Evolutionary conservation across 1,139 yeast genomes (phyloP), one percentile per base, ranked within the genome.

Genomic region (Hanseniaspora gamundiae): DNA sequence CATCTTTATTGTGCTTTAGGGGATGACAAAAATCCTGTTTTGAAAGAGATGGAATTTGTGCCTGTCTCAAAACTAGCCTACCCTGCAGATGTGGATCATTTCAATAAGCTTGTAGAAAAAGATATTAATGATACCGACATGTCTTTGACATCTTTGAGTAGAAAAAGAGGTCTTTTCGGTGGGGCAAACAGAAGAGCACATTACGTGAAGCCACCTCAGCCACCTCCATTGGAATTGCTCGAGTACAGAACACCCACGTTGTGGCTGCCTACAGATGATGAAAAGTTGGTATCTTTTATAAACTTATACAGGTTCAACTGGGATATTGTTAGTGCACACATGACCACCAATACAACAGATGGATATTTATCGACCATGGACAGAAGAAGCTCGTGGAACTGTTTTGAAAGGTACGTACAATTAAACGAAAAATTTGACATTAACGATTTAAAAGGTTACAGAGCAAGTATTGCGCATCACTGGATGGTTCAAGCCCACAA

Each of bases 321-420:
- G 98, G 91, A 81, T 48, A 73, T 88, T 42, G 85, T 91, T 14
- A 77, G 96, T 1, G 84, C 88, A 19, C 85, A 82, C 58, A 68
- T 91, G 71, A 69, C 81, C 1, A 72, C 78, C 2, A 69, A 70
- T 44, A 76, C 87, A 1, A 75, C 84, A 0, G 69, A 71, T 56
- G 76, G 80, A 14, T 85, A 85, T 59, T 76, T 79, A 38, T 83
- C 97, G 0, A 87, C 84, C 52, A 85, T 87, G 47, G 97, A 91
- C 61, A 73, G 97, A 54, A 73, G 98, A 56, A 91, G 97, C 0
- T 94, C 98, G 0, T 91, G 98, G 98, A 97, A 88, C 59, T 91
- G 97, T 59, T 91, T 91, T 67, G 98, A 91, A 61, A 69, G 98
- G 50, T 91, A 93, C 68, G 82, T 87, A 49, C 98, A 91, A 63